phyloP scores from a whole-genome alignment of 1,284 basidiomycete species.

The Cerrena zonata region DNA sequence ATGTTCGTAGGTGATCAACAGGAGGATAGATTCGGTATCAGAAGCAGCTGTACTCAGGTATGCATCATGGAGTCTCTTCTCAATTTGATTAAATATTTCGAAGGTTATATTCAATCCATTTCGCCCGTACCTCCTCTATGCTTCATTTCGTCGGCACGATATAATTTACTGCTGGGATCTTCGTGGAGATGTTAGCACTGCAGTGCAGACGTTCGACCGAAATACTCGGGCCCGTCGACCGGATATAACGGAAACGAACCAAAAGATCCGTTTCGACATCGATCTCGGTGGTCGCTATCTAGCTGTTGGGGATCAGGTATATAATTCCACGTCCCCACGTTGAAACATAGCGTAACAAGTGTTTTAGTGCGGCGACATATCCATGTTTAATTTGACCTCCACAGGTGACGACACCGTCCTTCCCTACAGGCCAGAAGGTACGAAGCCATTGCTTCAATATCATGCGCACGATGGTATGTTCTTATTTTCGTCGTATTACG shows the following conservation, averaged over 20 bases:
- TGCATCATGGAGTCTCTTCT: conserved; percentile 9
- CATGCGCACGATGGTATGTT: conserved; percentile 41
- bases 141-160: conserved; percentile 66
- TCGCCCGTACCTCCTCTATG: conserved; percentile 68
- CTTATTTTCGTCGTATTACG: neutral
- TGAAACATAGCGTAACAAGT: no score
- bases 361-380: conserved; percentile 32
- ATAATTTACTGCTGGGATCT: conserved; percentile 75
- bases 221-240: conserved; percentile 11
- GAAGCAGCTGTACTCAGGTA: conserved; percentile 71
- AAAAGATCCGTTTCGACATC: conserved; percentile 72
- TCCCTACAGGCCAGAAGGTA: conserved; percentile 7
- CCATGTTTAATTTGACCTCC: conserved; percentile 38
- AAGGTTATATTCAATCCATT: conserved; percentile 79
- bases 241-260: conserved; percentile 51
- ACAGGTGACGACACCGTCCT: conserved; percentile 4
- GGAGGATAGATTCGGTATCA: conserved; percentile 35
- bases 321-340: conserved; percentile 10
- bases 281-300: conserved; percentile 69
- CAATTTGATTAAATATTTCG: conserved; percentile 1
- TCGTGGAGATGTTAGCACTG: conserved; percentile 51
- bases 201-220: conserved; percentile 30
- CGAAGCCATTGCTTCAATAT: conserved; percentile 27
- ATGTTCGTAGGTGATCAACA: conserved; percentile 49
- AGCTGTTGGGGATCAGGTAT: conserved; percentile 67